These are phyloP conservation scores for Fusarium dimerum DNA, from an alignment of 2,329 filamentous ascomycete genomes.

Conservation along the genomic window DNA sequence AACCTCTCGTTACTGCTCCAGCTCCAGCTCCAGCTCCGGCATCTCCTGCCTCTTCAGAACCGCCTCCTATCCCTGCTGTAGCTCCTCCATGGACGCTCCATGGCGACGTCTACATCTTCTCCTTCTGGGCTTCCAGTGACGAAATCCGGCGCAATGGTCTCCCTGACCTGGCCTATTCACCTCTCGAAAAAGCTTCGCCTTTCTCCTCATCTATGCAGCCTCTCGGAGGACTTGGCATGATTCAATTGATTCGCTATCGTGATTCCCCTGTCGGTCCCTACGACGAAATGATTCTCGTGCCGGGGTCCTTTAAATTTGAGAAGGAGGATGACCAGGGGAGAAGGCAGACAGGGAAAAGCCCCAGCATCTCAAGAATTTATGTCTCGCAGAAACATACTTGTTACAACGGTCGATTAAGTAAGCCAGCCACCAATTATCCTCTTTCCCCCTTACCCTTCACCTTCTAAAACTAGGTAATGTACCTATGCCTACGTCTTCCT, in stretches of 20 bases:
- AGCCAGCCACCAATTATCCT: conserved; percentile 14
- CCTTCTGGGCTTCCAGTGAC: conserved; percentile 39
- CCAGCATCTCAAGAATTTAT: conserved; percentile 54
- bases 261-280: conserved; percentile 55
- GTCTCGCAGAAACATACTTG: conserved; percentile 54
- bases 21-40: too few species aligned
- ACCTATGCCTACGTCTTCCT: too few species aligned
- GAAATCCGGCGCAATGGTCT: conserved; percentile 34
- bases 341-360: conserved; percentile 34
- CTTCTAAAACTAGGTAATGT: too few species aligned
- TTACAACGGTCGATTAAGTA: conserved; percentile 54
- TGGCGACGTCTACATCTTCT: conserved; percentile 45
- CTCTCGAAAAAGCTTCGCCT: conserved; percentile 44
- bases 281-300: conserved; percentile 52
- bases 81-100: conserved; percentile 47
- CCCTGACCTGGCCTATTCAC: conserved; percentile 43
- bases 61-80: conserved; percentile 20
- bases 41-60: too few species aligned
- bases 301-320: conserved; percentile 47
- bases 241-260: conserved; percentile 53
- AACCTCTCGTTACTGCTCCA: too few species aligned
- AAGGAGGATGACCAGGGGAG: conserved; percentile 36
- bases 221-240: conserved; percentile 47
- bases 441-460: too few species aligned
- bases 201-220: conserved; percentile 41